Evolutionary conservation across 1,284 basidiomycete genomes (phyloP), one percentile per base, ranked within the genome.

Genomic region (Malassezia yamatoensis): DNA sequence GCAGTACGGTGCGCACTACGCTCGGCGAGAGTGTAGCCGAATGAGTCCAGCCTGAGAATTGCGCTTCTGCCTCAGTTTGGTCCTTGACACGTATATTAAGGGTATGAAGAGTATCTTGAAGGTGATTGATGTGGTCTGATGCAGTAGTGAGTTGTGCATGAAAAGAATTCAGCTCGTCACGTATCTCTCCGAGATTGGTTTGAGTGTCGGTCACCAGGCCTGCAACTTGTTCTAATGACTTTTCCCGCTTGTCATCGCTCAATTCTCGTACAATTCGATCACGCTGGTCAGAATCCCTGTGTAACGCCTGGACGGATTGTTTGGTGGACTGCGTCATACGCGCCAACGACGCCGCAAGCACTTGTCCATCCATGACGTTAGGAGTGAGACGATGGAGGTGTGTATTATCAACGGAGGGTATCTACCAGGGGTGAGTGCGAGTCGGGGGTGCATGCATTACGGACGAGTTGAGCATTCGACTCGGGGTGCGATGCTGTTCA

Each of bases 131-230:
- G 72, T 98, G 91, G 0, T 88, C 87, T 2, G 93, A 96, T 5
- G 96, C 90, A 2, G 85, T 84, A 3, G 87, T 86, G 5, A 99
- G 80, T 76, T 99, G 91, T 63, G 82, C 85, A 76, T 96, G 90
- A 68, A 98, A 99, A 0, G 34, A 18, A 20, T 48, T 47, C 5
- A 61, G 52, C 36, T 54, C 41, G 11, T 35, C 20, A 11, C 50
- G 56, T 34, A 61, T 54, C 33, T 43, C 21, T n/a, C 15, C 45
- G 32, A 61, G 60, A 33, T 51, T 37, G 6, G 40, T 24, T n/a
- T 53, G 49, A 12, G 57, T 45, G 15, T 39, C 21, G 12, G 24
- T 21, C 16, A 54, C 53, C 11, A 55, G 47, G 15, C 34, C 37
- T 21, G 52, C 53, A 13, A 54, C 38, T 11, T 38, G 44, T 15